Conservation (phyloP, 2,329 filamentous ascomycete genomes). For the Neonectria ditissima region DNA sequence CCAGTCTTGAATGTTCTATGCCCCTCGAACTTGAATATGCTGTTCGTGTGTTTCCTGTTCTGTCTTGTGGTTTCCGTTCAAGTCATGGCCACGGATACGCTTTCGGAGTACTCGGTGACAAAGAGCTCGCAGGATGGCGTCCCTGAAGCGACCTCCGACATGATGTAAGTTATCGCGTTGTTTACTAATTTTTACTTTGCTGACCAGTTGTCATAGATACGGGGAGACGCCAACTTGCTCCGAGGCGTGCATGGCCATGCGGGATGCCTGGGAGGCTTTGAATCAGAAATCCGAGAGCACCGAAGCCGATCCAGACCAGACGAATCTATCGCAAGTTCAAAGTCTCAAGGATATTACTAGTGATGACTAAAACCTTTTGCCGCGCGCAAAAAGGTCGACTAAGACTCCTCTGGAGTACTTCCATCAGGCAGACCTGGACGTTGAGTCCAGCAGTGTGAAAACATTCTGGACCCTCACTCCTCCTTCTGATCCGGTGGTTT, state of each 20-base stretch:
- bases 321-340: not conserved
- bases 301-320: not conserved
- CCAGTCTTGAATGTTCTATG: not conserved
- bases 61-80: not conserved
- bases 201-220: not conserved
- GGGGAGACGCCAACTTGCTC: slow-evolving; percentile 1
- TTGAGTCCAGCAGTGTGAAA: not conserved
- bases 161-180: not conserved
- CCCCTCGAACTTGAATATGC: not conserved
- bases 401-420: not conserved
- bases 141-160: not conserved
- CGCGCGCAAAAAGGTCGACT: not conserved
- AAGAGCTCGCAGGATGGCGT: not conserved
- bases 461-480: not conserved
- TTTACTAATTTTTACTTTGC: not conserved
- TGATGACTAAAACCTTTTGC: not conserved
- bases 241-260: not conserved
- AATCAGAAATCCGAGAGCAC: not conserved
- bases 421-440: not conserved
- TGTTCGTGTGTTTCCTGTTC: not conserved
- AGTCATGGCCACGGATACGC: not conserved
- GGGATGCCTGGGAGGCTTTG: not conserved
- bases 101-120: not conserved
- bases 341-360: not conserved
- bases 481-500: not conserved